These are phyloP conservation scores for Tylopilus balloui DNA, from an alignment of 768 basidiomycete genomes.

Conservation along the genomic window DNA sequence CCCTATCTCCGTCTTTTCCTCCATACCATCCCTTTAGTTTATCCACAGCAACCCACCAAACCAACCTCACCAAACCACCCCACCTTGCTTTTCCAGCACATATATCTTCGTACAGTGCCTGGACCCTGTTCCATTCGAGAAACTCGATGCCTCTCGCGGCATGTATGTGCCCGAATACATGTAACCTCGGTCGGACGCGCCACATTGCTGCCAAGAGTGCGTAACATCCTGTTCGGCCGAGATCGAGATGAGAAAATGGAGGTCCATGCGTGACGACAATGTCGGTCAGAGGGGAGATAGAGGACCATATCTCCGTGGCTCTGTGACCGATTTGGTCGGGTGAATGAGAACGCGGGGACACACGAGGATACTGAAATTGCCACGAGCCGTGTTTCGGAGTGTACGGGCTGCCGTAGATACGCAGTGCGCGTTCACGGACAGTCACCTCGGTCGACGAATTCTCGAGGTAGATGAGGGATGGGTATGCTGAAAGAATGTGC, in stretches of 20 bases:
- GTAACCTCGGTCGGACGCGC: slow-evolving; percentile 7
- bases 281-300: neutral
- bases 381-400: slow-evolving; percentile 8
- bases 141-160: slow-evolving; percentile 1
- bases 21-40: neutral
- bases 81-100: slow-evolving; percentile 1
- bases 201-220: slow-evolving; percentile 4
- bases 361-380: slow-evolving; percentile 11
- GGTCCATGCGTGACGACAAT: slow-evolving; percentile 3
- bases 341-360: neutral
- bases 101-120: slow-evolving; percentile 5
- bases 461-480: slow-evolving; percentile 11
- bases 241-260: slow-evolving; percentile 4
- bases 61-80: neutral
- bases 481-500: neutral
- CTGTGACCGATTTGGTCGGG: neutral
- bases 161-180: slow-evolving; percentile 12
- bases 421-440: slow-evolving; percentile 3
- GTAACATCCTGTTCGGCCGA: neutral
- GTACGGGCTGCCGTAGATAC: slow-evolving; percentile 8
- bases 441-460: slow-evolving; percentile 1
- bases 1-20: neutral
- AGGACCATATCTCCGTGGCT: slow-evolving; percentile 3
- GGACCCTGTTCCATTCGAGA: slow-evolving; percentile 2
- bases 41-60: neutral